A percentile compares a stretch with the other conserved stretches of the same genome.
These are phyloP conservation scores for Fusarium zealandicum DNA, from an alignment of 2,329 filamentous ascomycete species.

Conservation along the genomic window DNA sequence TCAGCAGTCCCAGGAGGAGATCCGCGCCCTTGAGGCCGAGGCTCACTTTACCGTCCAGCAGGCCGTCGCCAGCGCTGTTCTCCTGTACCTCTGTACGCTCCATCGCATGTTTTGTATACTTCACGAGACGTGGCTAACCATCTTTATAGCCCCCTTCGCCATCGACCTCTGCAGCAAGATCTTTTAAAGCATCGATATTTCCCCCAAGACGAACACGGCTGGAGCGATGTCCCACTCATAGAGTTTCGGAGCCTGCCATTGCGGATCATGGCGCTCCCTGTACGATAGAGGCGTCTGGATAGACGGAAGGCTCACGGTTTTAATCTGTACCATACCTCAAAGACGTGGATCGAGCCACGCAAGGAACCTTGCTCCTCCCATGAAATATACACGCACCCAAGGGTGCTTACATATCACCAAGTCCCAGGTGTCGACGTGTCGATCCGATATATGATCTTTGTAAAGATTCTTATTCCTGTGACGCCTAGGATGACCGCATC, in stretches of 20 bases:
- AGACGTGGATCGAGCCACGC: slow-evolving; percentile 25
- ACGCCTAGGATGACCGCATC: slow-evolving; percentile 34
- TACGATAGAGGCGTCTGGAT: slow-evolving; percentile 37
- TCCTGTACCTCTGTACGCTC: slow-evolving; percentile 78
- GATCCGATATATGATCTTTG: slow-evolving; percentile 15
- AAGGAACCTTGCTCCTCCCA: slow-evolving; percentile 20
- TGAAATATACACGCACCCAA: slow-evolving; percentile 8
- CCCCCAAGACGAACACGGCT: background rate
- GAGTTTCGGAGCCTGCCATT: slow-evolving; percentile 10
- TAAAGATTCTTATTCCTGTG: slow-evolving; percentile 29
- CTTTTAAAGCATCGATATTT: slow-evolving; percentile 44
- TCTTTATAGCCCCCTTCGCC: slow-evolving; percentile 61
- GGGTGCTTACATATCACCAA: background rate
- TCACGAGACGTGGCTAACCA: slow-evolving; percentile 11
- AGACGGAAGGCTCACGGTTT: slow-evolving; percentile 32
- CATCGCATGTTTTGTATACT: background rate
- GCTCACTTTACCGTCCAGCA: slow-evolving; percentile 72
- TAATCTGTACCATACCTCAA: slow-evolving; percentile 39
- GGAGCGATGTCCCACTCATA: slow-evolving; percentile 9
- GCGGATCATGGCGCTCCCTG: slow-evolving; percentile 29
- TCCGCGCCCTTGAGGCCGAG: slow-evolving; percentile 72
- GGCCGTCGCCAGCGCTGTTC: slow-evolving; percentile 68
- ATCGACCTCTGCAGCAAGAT: slow-evolving; percentile 60
- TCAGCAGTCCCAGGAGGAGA: slow-evolving; percentile 73
- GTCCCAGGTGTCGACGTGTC: slow-evolving; percentile 11